Percentiles rank a stretch among this genome's conserved stretches.
phyloP scores from a whole-genome alignment of 257 asterid genomes.

The Fraxinus pennsylvanica region DNA sequence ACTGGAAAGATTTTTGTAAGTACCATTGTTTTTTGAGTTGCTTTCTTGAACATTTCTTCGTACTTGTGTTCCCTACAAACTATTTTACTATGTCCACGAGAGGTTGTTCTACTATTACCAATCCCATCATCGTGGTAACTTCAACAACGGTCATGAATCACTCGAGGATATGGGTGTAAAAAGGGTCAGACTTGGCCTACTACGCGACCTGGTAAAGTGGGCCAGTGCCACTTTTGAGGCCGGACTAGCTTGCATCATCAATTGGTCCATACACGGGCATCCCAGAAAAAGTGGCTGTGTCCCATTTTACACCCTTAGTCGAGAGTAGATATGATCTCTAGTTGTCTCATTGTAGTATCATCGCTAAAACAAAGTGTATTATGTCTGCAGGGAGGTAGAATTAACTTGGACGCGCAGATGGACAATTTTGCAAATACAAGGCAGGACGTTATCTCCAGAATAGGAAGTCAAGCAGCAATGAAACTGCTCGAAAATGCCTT shows the following conservation, averaged over 20 bases:
- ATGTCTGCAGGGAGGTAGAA: conserved; percentile 58
- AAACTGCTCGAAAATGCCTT: conserved; percentile 42
- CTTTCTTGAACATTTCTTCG: background rate
- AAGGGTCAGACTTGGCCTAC: background rate
- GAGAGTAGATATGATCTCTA: background rate
- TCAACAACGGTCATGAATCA: background rate
- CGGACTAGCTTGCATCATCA: no score
- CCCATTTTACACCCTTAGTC: background rate
- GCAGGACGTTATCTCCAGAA: conserved; percentile 47
- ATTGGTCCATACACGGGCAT: background rate
- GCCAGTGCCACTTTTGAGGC: no score
- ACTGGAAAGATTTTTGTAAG: conserved; percentile 71
- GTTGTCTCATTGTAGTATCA: background rate
- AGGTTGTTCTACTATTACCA: no score
- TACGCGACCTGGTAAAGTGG: background rate
- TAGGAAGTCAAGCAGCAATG: conserved; percentile 41
- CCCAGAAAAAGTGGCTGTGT: background rate
- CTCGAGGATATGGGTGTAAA: background rate
- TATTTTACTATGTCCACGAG: no score
- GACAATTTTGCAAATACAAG: conserved; percentile 72
- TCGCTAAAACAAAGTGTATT: background rate
- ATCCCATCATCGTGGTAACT: background rate
- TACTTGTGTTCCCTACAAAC: background rate
- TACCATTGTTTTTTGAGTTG: background rate
- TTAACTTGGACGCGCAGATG: conserved; percentile 72